Percentiles rank a stretch among this genome's conserved stretches.
Evolutionary conservation across 495 filamentous ascomycete species (phyloP).

Genomic region (Pseudotulostoma volvatum): DNA sequence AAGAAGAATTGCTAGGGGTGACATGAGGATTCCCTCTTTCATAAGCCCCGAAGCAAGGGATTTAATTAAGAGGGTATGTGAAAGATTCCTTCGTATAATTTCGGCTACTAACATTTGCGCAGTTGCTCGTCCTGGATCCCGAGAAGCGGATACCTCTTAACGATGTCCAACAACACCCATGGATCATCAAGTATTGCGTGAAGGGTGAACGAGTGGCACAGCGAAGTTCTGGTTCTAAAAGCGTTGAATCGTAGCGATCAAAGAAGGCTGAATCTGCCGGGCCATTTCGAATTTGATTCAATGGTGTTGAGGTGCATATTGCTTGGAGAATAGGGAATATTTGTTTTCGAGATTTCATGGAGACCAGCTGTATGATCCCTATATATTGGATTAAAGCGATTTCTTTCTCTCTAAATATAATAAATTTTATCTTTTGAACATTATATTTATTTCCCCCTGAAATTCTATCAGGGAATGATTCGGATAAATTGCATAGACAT

Average conservation of each 20-base stretch:
- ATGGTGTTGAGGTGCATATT: too few species aligned
- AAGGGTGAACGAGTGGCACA: slow-evolving; percentile 52
- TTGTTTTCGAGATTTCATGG: too few species aligned
- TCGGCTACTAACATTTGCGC: slow-evolving; percentile 3
- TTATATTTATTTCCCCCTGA: too few species aligned
- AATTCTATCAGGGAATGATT: too few species aligned
- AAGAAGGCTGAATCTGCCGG: not conserved
- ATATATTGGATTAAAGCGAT: too few species aligned
- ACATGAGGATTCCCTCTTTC: slow-evolving; percentile 84
- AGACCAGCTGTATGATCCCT: too few species aligned
- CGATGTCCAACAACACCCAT: slow-evolving; percentile 79
- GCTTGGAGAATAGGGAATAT: too few species aligned
- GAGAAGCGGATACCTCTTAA: slow-evolving; percentile 84
- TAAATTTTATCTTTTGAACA: too few species aligned
- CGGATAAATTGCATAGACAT: too few species aligned
- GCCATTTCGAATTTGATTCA: slow-evolving; percentile 3
- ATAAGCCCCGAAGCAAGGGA: slow-evolving; percentile 84
- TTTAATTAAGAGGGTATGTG: slow-evolving; percentile 70
- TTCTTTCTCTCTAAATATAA: too few species aligned
- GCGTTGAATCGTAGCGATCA: not conserved
- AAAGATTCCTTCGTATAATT: not conserved
- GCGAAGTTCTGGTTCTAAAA: slow-evolving; percentile 20
- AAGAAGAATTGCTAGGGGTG: slow-evolving; percentile 68
- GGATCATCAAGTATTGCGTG: slow-evolving; percentile 92
- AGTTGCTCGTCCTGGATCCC: slow-evolving; percentile 87